Evolutionary conservation across 805 yeast species (phyloP), one percentile per base, ranked within the genome.

Genomic region (Torulaspora franciscae): DNA sequence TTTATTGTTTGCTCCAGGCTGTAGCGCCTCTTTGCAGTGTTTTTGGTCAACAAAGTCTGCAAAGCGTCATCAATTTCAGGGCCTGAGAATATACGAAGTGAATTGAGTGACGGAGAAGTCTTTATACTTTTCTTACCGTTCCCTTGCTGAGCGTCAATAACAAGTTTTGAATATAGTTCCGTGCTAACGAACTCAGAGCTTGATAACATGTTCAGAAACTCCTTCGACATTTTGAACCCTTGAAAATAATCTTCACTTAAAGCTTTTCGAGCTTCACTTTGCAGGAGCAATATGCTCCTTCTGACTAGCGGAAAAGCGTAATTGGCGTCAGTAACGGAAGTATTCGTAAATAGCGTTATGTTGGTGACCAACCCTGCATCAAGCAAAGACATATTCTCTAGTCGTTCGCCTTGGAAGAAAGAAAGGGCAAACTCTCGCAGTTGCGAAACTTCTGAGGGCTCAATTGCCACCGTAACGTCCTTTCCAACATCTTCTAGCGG

Each of bases 151-250:
- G 33, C 24, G 5, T 29, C 22, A 7, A 60, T 63, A 1, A 61
- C 62, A 24, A 51, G 46, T 19, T 47, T 40, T 1, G 52, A 43
- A 23, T 51, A 54, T 3, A 52, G 47, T 22, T 62, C 64, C 13
- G 68, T 66, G 13, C 53, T 55, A 11, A 55, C 49, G 50, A 69
- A 68, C 1, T 58, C 52, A 7, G 67, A 72, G 9, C 73, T 69
- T 6, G 82, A 75, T 9, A 83, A 54, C 49, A 78, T 67, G 46
- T 78, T 73, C 40, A 78, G 54, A 55, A 79, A 83, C 0, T 71
- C 55, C 35, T 74, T 79, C 0, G 90, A 82, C 27, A 65, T 67
- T 52, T 79, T 79, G 61, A 86, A 88, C 6, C 71, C 75, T n/a
- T 70, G 71, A 48, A 82, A 75, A 50, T 79, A 75, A 0, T 69